Conservation (phyloP, 768 basidiomycete genomes). For the Collybiopsis confluens region DNA sequence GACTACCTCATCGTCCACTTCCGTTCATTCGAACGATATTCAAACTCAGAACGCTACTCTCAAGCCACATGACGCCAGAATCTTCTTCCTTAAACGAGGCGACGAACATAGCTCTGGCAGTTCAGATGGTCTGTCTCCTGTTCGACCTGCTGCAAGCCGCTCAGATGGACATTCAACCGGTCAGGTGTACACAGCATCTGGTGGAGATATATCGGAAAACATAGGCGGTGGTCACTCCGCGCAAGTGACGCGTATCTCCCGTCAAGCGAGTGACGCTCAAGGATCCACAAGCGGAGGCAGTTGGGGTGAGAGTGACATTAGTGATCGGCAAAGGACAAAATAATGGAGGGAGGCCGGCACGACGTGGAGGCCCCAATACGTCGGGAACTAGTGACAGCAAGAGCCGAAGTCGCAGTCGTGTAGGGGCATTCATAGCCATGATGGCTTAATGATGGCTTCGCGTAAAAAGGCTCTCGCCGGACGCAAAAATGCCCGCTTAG, state of each 20-base stretch:
- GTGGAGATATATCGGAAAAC: background rate
- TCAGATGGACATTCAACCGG: background rate
- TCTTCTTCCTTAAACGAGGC: slow-evolving; percentile 2
- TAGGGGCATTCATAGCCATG: background rate
- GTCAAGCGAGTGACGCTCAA: slow-evolving; percentile 10
- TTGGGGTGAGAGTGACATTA: slow-evolving; percentile 15
- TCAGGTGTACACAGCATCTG: background rate
- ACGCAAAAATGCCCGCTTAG: background rate
- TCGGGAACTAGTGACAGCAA: background rate
- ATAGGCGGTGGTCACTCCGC: background rate
- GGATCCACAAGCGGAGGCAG: slow-evolving; percentile 25
- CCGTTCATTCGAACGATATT: slow-evolving; percentile 1
- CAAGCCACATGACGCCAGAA: slow-evolving; percentile 6
- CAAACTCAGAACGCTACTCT: slow-evolving; percentile 3
- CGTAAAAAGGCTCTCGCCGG: slow-evolving; percentile 1
- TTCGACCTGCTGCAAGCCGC: background rate
- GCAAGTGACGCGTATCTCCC: background rate
- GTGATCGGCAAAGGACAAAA: background rate
- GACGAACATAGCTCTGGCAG: slow-evolving; percentile 3
- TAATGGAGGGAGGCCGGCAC: background rate
- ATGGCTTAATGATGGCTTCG: slow-evolving; percentile 7
- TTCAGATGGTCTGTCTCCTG: background rate
- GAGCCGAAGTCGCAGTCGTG: slow-evolving; percentile 1
- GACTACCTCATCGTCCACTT: slow-evolving; percentile 2
- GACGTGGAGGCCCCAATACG: background rate